Base-by-base conservation (phyloP, 108 stramenopile genomes). In the Hondaea fermentalgiana region DNA sequence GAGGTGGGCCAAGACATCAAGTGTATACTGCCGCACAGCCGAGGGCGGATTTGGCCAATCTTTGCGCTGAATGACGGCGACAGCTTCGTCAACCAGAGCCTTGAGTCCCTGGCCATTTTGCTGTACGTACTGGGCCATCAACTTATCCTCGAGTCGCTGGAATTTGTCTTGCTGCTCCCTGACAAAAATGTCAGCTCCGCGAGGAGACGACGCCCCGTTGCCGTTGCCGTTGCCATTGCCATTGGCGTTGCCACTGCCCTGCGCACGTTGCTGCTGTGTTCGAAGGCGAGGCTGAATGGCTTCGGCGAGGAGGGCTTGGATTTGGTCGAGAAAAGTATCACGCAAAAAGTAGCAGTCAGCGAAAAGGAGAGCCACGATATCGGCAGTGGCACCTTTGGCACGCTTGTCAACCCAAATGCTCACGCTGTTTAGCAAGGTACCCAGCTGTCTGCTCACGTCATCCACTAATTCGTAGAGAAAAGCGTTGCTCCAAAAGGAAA, bases 111-210 rank as follows among this genome's bases (percentile, higher is more conserved):
- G 45, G 49, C 76, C 76, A 35, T 53, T 47, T 23, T 83, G 76
- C 28, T 83, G 76, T 16, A 83, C 76, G 76, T 83, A 83, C 23
- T 83, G 76, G 10, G 76, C 76, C 76, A 83, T 83, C 17, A 83
- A 23, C n/a, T 47, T 53, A 3, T 83, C 76, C 51, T 83, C 76
- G 45, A 83, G 45, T 12, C 51, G 19, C 51, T 83, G 76, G 3
- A 83, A 23, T 23, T 83, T 47, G n/a, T 6, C 51, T 16, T 83
- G 76, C 23, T 53, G 76, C 3, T 83, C 12, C 51, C 17, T 35
- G 25, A 53, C 76, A 42, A 72, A 42, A 35, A 35, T 0, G 2
- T 35, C 35, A 2, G 35, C 35, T 35, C 35, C 35, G 35, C 35
- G 35, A 2, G 35, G 35, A 35, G 35, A 35, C 64, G 64, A 8